Percentiles rank a stretch among this genome's conserved stretches.
phyloP scores from a whole-genome alignment of 2,329 filamentous ascomycete genomes.

The Sporothrix dimorphospora region DNA sequence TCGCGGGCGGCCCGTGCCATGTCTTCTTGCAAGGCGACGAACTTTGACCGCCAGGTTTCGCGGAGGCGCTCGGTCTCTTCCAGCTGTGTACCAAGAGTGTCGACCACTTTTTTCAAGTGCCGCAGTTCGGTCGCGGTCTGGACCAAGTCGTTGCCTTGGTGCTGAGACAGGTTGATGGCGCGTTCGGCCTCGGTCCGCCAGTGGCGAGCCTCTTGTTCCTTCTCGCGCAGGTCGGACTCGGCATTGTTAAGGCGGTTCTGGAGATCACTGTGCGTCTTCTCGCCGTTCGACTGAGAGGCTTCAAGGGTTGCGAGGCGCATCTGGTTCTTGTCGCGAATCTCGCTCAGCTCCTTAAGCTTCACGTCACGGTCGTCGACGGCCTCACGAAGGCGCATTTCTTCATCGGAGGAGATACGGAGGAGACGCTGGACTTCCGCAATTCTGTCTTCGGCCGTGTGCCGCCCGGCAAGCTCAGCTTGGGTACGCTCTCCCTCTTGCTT shows the following conservation, averaged over 20 bases:
- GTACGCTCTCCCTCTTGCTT: constrained; percentile 64
- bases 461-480: constrained; percentile 65
- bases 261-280: constrained; percentile 59
- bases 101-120: constrained; percentile 72
- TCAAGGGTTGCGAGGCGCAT: constrained; percentile 70
- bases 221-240: constrained; percentile 59
- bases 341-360: constrained; percentile 63
- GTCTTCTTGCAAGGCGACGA: constrained; percentile 83
- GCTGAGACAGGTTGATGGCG: constrained; percentile 55
- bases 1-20: constrained; percentile 79
- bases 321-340: constrained; percentile 55
- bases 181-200: constrained; percentile 66
- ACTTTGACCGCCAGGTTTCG: constrained; percentile 81
- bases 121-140: constrained; percentile 65
- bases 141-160: constrained; percentile 53
- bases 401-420: constrained; percentile 70
- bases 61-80: constrained; percentile 85
- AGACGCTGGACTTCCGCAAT: constrained; percentile 72
- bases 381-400: constrained; percentile 69
- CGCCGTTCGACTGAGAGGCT: constrained; percentile 62
- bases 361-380: constrained; percentile 71
- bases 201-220: constrained; percentile 60
- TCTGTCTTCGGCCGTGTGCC: constrained; percentile 71
- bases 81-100: constrained; percentile 74
- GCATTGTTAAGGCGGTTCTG: constrained; percentile 58